Conservation (phyloP, 2,329 filamentous ascomycete genomes). For the Colletotrichum sp. region DNA sequence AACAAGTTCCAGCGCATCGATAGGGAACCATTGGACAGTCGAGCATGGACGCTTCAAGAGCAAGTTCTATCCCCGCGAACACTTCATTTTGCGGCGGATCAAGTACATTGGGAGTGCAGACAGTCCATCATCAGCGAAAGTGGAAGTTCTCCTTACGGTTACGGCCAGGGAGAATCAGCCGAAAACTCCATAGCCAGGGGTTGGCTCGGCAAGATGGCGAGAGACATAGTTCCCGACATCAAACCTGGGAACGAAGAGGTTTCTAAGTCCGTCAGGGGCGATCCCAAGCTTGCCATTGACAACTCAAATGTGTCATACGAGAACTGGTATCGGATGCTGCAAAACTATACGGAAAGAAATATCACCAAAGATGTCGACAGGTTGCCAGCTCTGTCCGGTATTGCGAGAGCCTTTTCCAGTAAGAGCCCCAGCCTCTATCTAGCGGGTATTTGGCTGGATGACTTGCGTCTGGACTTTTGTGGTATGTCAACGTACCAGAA, state of each 20-base stretch:
- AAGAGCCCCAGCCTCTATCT: not conserved
- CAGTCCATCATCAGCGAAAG: not conserved
- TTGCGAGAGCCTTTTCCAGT: not conserved
- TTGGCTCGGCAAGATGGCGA: not conserved
- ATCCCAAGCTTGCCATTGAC: not conserved
- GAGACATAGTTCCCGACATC: not conserved
- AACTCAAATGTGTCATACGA: not conserved
- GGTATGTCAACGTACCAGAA: not conserved
- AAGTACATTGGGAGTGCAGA: not conserved
- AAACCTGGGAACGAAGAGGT: not conserved
- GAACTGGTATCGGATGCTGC: not conserved
- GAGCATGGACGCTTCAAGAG: not conserved
- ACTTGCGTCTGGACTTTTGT: not conserved
- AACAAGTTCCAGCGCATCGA: not conserved
- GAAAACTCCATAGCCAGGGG: not conserved
- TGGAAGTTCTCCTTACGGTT: not conserved
- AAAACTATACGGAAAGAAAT: not conserved
- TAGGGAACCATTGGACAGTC: not conserved
- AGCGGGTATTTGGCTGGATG: not conserved
- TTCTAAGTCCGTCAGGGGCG: not conserved
- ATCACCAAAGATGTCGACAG: not conserved
- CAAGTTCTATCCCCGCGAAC: not conserved
- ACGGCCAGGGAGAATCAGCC: not conserved
- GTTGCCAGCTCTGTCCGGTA: not conserved
- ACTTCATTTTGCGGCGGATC: not conserved